A percentile compares a stretch with the other conserved stretches of the same genome.
phyloP scores from a whole-genome alignment of 2,329 filamentous ascomycete species.

The Diaporthe sp. region DNA sequence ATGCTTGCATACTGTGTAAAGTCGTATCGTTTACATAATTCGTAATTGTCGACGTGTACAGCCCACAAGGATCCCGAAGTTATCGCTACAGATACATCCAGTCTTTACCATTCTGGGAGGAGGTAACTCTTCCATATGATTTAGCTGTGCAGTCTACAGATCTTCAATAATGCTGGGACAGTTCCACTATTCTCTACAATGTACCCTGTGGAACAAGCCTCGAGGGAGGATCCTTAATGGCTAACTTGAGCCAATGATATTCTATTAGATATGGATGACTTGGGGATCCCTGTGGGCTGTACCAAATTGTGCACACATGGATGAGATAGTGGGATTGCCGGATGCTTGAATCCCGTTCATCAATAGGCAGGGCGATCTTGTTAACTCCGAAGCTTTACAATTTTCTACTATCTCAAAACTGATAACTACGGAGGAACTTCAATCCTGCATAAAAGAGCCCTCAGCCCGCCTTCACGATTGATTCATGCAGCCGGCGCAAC shows the following conservation, averaged over 20 bases:
- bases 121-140: not conserved
- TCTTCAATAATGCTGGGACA: not conserved
- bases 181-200: not conserved
- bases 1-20: not conserved
- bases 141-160: not conserved
- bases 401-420: not conserved
- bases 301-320: not conserved
- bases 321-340: too few species aligned
- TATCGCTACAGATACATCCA: not conserved
- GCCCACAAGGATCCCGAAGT: not conserved
- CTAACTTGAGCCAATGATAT: not conserved
- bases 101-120: not conserved
- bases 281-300: not conserved
- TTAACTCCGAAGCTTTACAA: not conserved
- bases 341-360: not conserved
- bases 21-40: not conserved
- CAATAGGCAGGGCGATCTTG: not conserved
- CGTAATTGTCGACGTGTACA: not conserved
- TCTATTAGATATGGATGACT: not conserved
- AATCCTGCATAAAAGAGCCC: not conserved
- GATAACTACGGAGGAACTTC: not conserved
- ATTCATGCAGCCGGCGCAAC: not conserved
- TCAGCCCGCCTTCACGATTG: not conserved
- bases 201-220: not conserved
- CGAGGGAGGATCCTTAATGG: not conserved